Base-by-base conservation (phyloP, 164 flowering plant species). In the Macadamia integrifolia region DNA sequence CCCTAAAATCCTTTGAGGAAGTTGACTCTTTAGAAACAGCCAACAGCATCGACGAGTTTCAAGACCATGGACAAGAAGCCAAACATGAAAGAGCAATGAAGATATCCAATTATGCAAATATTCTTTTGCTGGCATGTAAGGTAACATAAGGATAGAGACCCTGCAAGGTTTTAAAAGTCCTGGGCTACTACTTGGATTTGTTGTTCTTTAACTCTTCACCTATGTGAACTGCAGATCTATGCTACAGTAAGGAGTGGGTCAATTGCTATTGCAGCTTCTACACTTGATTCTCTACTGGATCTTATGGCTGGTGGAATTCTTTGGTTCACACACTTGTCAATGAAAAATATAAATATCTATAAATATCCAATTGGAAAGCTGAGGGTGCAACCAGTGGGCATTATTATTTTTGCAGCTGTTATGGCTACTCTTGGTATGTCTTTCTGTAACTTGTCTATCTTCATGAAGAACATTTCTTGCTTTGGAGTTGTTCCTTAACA, bases 281-380 rank as follows among this genome's bases (percentile, higher is more conserved):
- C 99, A 57, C 70, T 95, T 10, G 99, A 95, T 72, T 95, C 99
- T 7, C 76, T 95, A 56, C 86, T 95, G 35, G 99, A 95, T 85
- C 89, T 95, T 13, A 85, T 95, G 96, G 98, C 99, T 57, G 99
- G 99, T 64, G 93, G 90, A 23, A 92, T 95, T 53, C 97, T 95
- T n/a, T 95, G 98, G 97, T 89, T 86, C 75, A 86, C 99, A 7
- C 98, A 92, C 69, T 61, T 90, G 70, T 83, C 97, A 7, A 95
- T 95, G 97, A 91, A 88, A 65, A 86, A 78, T 62, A 80, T 87
- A 42, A 95, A 95, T 60, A 89, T 92, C 68, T 95, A 95, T 72
- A 82, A 91, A 59, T 95, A 92, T 72, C 99, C 99, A 0, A 95
- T 95, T 60, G 99, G 99, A 52, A 95, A 95, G 77, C 65, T 92